These are phyloP conservation scores for Pilobolus umbonatus DNA, from an alignment of 192 early-diverging fungal species.

Conservation along the genomic window DNA sequence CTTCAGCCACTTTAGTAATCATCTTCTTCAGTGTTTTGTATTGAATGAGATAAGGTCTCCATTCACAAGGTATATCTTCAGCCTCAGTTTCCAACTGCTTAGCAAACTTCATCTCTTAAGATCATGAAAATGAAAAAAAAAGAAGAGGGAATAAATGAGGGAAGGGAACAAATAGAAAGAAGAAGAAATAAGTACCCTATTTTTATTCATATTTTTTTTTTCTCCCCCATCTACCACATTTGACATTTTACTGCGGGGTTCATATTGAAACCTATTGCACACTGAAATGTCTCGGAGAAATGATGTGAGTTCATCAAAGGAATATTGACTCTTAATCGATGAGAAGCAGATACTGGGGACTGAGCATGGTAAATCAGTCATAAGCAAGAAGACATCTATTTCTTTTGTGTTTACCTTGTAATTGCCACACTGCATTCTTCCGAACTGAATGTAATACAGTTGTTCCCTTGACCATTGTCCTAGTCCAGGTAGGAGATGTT, in stretches of 20 bases:
- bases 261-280: slow-evolving; percentile 51
- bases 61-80: slow-evolving; percentile 63
- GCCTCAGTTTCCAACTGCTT: slow-evolving; percentile 62
- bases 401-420: neutral
- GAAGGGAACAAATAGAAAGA: neutral
- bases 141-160: neutral
- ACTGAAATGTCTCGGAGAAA: slow-evolving; percentile 64
- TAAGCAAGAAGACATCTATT: neutral
- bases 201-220: slow-evolving; percentile 1
- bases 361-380: neutral
- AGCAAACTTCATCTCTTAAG: slow-evolving; percentile 64
- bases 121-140: neutral
- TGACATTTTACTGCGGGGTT: slow-evolving; percentile 54
- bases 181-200: neutral
- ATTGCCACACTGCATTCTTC: slow-evolving; percentile 56
- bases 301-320: slow-evolving; percentile 54
- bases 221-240: slow-evolving; percentile 21
- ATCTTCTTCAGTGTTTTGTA: slow-evolving; percentile 73
- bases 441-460: slow-evolving; percentile 61
- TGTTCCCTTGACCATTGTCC: slow-evolving; percentile 47
- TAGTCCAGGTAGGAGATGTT: slow-evolving; percentile 36
- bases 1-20: slow-evolving; percentile 65
- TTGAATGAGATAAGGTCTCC: slow-evolving; percentile 70
- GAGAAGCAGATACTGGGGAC: slow-evolving; percentile 45
- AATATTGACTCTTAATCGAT: slow-evolving; percentile 60